phyloP scores from a whole-genome alignment of 495 filamentous ascomycete genomes.

The Talaromyces ruber region DNA sequence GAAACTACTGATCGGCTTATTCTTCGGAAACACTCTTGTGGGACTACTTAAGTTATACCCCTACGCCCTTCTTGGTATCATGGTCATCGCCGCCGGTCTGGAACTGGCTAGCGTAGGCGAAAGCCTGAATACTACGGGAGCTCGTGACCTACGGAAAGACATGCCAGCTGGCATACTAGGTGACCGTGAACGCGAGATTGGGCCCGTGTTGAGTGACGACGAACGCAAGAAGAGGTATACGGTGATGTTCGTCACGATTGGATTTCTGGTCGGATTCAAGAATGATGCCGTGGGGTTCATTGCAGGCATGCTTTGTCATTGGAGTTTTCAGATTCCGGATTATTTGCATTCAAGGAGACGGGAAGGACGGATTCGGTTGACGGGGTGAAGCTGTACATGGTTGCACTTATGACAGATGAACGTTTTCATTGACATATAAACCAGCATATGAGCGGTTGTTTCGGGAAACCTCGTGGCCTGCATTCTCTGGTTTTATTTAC shows the following conservation, averaged over 20 bases:
- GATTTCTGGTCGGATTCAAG: conserved; percentile 70
- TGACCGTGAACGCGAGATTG: conserved; percentile 27
- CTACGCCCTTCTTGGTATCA: conserved; percentile 63
- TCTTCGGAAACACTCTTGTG: conserved; percentile 62
- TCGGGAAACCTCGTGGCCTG: neutral
- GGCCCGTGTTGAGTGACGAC: conserved; percentile 40
- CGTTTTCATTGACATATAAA: neutral
- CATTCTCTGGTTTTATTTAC: neutral
- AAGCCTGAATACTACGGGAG: conserved; percentile 61
- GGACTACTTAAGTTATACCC: conserved; percentile 64
- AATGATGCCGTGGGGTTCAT: conserved; percentile 84
- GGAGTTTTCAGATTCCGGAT: conserved; percentile 33
- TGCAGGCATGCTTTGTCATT: conserved; percentile 68
- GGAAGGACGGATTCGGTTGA: conserved; percentile 23
- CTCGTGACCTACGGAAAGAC: conserved; percentile 46
- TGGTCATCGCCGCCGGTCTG: conserved; percentile 82
- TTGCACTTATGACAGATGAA: neutral
- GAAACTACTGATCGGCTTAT: conserved; percentile 67
- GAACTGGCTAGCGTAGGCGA: conserved; percentile 80
- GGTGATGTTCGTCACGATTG: conserved; percentile 82
- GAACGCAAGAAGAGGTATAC: conserved; percentile 67
- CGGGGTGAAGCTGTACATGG: conserved; percentile 6
- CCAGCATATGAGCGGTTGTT: neutral
- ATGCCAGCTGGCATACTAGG: conserved; percentile 21
- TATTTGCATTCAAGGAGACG: conserved; percentile 25